These are phyloP conservation scores for Lecanicillium sp. DNA, from an alignment of 2,329 filamentous ascomycete species.

Conservation along the genomic window DNA sequence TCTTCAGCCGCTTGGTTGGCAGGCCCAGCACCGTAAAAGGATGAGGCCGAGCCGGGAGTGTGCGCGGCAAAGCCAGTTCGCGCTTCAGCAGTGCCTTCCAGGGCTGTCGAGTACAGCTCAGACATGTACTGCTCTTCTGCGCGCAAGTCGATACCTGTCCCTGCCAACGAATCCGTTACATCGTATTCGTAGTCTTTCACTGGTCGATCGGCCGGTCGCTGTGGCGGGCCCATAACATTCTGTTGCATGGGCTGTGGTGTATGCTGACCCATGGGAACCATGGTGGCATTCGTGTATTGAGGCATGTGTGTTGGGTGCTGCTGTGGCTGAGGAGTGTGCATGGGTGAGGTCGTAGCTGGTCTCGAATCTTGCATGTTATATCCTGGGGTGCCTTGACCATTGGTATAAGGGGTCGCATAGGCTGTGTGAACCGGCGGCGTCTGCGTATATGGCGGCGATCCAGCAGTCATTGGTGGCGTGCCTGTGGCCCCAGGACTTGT, in stretches of 20 bases:
- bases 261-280: slow-evolving; percentile 18
- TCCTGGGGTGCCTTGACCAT: slow-evolving; percentile 26
- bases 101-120: slow-evolving; percentile 49
- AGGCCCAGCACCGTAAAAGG: slow-evolving; percentile 57
- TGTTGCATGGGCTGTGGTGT: slow-evolving; percentile 9
- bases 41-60: slow-evolving; percentile 43
- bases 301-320: slow-evolving; percentile 15
- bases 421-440: slow-evolving; percentile 22
- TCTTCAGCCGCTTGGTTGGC: slow-evolving; percentile 53
- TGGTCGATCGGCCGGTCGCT: slow-evolving; percentile 52
- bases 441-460: slow-evolving; percentile 28
- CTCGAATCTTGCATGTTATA: slow-evolving; percentile 26
- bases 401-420: slow-evolving; percentile 29
- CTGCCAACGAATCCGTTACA: slow-evolving; percentile 73
- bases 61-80: slow-evolving; percentile 44
- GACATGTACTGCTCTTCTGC: slow-evolving; percentile 80
- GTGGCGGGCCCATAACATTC: slow-evolving; percentile 47
- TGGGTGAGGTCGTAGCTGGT: slow-evolving; percentile 21
- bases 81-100: slow-evolving; percentile 35
- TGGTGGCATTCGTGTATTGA: slow-evolving; percentile 20
- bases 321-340: slow-evolving; percentile 24
- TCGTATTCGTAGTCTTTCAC: slow-evolving; percentile 61
- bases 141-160: slow-evolving; percentile 77
- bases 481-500: slow-evolving; percentile 35
- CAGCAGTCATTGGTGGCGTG: slow-evolving; percentile 28